Base-by-base conservation (phyloP, 768 basidiomycete genomes). In the Auricularia cornea region DNA sequence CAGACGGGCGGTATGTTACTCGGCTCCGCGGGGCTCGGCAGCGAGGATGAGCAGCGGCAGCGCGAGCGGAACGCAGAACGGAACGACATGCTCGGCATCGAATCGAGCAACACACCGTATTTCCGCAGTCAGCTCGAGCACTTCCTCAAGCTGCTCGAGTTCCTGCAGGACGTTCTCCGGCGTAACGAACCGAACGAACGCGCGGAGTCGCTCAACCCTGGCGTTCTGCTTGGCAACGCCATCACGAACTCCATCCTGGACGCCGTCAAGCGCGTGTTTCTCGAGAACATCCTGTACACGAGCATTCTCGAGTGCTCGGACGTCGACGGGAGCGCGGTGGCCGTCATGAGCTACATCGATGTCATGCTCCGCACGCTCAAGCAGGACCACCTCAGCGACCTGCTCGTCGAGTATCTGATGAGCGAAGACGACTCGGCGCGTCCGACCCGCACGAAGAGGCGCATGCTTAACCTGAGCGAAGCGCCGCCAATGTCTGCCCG, bases 311-410 rank as follows among this genome's bases (percentile, higher is more conserved):
- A 98, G 71, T 95, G 93, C 74, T 94, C 94, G 0, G 91, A 92
- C 65, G 71, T 80, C 3, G 96, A 98, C 72, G 96, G 96, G n/a
- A 96, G 94, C 65, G 91, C 94, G 0, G 89, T 97, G 2, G 94
- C 96, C 11, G 94, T 98, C 62, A 86, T 98, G 84, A 92, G 90
- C 18, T 98, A 98, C 71, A 86, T 98, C 66, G 93, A 97, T 67
- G 84, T 92, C 69, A 89, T 93, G 81, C 80, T 94, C 60, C 82
- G 85, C 63, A 91, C 88, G 0, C 80, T 95, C 4, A 28, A 31
- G 30, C 80, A 84, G 38, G 79, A 84, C 28, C 83, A 81, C 59
- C 80, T 96, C 44, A 83, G 83, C 18, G 84, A 88, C 56, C 78
- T 89, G 28, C 76, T 96, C 18, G 80, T 95, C 48, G 79, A 84